Evolutionary conservation across 2,329 filamentous ascomycete species (phyloP).

Genomic region (Apiospora malaysiana): DNA sequence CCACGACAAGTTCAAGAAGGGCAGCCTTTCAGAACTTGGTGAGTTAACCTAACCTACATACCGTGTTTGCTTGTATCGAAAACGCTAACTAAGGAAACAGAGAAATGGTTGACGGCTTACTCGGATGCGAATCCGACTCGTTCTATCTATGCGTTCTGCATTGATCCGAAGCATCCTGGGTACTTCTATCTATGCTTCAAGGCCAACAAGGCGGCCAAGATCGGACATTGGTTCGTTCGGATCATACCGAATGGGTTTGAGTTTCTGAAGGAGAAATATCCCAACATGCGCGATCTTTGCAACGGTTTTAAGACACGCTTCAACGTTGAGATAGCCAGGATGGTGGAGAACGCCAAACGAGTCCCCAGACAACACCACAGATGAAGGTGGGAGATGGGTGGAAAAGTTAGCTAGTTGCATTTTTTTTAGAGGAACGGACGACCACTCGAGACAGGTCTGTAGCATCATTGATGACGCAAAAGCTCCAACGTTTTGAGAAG

Average conservation of each 20-base stretch:
- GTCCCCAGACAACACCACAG: slow-evolving; percentile 16
- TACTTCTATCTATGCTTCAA: slow-evolving; percentile 99
- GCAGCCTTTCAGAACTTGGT: slow-evolving; percentile 84
- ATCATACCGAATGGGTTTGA: slow-evolving; percentile 94
- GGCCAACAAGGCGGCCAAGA: slow-evolving; percentile 74
- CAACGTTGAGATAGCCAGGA: slow-evolving; percentile 68
- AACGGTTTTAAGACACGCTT: slow-evolving; percentile 95
- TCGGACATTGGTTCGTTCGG: slow-evolving; percentile 84
- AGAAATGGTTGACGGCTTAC: slow-evolving; percentile 95
- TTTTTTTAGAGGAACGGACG: not conserved
- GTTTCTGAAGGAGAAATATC: slow-evolving; percentile 85
- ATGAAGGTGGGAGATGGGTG: not conserved
- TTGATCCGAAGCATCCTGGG: slow-evolving; percentile 88
- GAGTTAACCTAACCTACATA: slow-evolving; percentile 49
- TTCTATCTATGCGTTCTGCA: slow-evolving; percentile 94
- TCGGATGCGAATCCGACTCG: slow-evolving; percentile 94
- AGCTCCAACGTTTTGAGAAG: not conserved
- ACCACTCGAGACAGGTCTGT: not conserved
- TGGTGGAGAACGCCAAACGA: slow-evolving; percentile 46
- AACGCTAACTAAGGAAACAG: slow-evolving; percentile 51
- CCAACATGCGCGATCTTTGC: slow-evolving; percentile 92
- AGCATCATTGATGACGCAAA: slow-evolving; percentile 8
- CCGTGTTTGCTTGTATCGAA: not conserved
- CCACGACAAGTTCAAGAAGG: slow-evolving; percentile 90
- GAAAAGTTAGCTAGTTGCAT: not conserved